A percentile compares a stretch with the other conserved stretches of the same genome.
Conservation (phyloP, 2,329 filamentous ascomycete genomes). For the Penicillium vulpinum region DNA sequence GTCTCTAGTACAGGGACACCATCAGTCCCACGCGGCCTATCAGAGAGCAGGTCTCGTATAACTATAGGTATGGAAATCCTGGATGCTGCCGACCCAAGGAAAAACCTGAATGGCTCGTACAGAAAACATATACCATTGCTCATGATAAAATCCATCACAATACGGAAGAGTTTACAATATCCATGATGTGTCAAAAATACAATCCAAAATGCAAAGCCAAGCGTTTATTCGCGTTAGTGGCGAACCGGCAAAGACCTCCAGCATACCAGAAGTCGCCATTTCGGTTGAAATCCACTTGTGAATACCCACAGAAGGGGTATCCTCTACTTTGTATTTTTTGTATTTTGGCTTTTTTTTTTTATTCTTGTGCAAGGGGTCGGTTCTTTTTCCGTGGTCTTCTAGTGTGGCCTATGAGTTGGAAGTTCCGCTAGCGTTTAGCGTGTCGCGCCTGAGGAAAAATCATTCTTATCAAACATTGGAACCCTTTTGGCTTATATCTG, state of each 20-base stretch:
- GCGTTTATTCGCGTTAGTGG: constrained; percentile 11
- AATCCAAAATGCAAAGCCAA: neutral
- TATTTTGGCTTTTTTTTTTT: neutral
- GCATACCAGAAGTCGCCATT: constrained; percentile 22
- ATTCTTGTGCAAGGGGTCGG: neutral
- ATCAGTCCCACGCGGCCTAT: neutral
- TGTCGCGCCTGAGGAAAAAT: neutral
- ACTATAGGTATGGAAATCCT: no score
- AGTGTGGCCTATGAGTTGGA: neutral
- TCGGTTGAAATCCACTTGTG: constrained; percentile 6
- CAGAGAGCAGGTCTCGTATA: neutral
- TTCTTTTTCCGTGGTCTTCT: neutral
- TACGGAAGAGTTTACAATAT: neutral
- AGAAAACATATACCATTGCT: no score
- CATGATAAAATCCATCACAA: neutral
- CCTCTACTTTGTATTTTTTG: constrained; percentile 1
- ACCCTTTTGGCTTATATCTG: neutral
- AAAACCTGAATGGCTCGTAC: no score
- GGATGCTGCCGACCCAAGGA: neutral
- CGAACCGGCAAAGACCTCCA: constrained; percentile 22
- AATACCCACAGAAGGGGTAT: neutral
- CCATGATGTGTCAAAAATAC: neutral
- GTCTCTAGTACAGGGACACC: neutral
- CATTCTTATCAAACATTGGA: neutral
- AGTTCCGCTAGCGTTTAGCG: neutral